These are phyloP conservation scores for Liquidambar formosana DNA, from an alignment of 164 flowering plant genomes.

Conservation along the genomic window DNA sequence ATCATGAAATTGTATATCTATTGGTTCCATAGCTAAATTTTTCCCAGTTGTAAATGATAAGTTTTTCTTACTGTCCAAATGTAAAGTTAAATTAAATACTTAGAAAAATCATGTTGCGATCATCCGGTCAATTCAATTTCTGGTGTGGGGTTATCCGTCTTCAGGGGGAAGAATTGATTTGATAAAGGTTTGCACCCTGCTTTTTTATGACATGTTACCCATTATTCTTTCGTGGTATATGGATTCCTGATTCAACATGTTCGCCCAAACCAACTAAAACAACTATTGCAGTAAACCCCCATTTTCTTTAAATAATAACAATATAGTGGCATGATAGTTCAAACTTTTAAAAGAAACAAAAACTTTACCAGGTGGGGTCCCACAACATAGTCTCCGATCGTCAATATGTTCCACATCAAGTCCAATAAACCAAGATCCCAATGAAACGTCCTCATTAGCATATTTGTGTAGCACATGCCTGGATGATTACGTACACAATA, in stretches of 20 bases:
- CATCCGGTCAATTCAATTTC: slow-evolving; percentile 10
- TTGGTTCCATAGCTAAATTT: background rate
- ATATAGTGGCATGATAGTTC: background rate
- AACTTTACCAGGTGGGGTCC: slow-evolving; percentile 62
- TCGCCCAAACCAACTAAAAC: background rate
- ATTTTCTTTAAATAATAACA: background rate
- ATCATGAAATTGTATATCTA: background rate
- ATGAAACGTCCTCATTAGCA: slow-evolving; percentile 67
- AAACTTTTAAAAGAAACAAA: background rate
- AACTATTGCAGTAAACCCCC: background rate
- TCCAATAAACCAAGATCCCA: slow-evolving; percentile 74
- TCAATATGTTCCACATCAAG: slow-evolving; percentile 64
- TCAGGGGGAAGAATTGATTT: slow-evolving; percentile 5
- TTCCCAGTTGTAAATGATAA: background rate
- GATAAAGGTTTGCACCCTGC: slow-evolving; percentile 9
- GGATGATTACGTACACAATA: slow-evolving; percentile 8
- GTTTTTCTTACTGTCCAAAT: background rate
- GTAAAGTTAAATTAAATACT: background rate
- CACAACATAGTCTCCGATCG: slow-evolving; percentile 66
- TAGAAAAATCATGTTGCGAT: background rate
- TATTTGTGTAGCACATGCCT: slow-evolving; percentile 65
- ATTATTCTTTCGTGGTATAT: background rate
- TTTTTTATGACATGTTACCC: background rate
- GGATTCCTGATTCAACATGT: no score
- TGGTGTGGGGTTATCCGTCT: slow-evolving; percentile 2